phyloP scores from a whole-genome alignment of 768 basidiomycete species.

The Pulveroboletus sp. region DNA sequence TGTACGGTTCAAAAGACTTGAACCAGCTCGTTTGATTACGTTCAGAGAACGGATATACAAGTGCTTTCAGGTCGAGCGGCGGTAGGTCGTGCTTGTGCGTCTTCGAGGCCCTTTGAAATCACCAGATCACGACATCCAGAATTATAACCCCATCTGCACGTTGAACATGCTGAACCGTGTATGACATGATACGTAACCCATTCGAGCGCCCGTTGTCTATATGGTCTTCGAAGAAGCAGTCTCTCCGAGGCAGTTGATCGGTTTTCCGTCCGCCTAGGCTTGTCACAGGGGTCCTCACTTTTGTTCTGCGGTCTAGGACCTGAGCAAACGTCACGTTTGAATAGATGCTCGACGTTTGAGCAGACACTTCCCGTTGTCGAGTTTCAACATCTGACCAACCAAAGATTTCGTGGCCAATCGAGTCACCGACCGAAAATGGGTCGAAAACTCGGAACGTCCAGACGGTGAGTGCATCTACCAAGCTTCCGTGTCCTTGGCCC shows the following conservation, averaged over 20 bases:
- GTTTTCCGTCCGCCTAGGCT: neutral
- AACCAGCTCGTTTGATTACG: conserved; percentile 13
- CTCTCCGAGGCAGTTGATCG: neutral
- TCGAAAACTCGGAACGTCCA: too few species aligned
- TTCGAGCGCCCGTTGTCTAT: neutral
- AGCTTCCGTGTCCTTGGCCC: too few species aligned
- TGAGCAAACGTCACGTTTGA: too few species aligned
- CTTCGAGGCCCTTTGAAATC: neutral
- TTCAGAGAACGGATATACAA: too few species aligned
- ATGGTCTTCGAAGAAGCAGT: neutral
- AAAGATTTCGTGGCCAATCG: too few species aligned
- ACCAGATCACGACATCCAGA: neutral
- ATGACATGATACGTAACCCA: conserved; percentile 4
- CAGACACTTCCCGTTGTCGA: too few species aligned
- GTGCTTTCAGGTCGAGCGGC: neutral
- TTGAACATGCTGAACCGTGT: neutral
- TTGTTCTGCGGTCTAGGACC: too few species aligned
- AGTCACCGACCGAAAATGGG: too few species aligned
- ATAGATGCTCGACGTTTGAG: too few species aligned
- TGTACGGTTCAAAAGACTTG: neutral
- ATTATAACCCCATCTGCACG: conserved; percentile 3
- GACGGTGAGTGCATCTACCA: too few species aligned
- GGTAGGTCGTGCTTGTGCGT: conserved; percentile 1
- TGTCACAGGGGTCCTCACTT: too few species aligned
- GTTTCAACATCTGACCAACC: too few species aligned